Conservation (phyloP, 2,329 filamentous ascomycete genomes). For the Alternaria brassicicola region DNA sequence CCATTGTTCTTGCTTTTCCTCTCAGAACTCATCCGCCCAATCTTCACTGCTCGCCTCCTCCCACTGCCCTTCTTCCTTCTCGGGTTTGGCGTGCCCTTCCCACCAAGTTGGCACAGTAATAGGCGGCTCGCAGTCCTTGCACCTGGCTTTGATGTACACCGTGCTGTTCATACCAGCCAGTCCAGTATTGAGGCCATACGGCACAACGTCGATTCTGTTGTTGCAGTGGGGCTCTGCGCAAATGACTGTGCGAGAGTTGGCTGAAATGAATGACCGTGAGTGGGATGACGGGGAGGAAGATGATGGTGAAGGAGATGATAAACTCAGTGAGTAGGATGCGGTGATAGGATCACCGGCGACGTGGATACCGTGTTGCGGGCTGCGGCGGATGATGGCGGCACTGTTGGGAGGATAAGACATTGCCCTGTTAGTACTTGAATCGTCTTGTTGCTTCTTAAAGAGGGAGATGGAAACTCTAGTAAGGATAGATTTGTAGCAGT, state of each 20-base stretch:
- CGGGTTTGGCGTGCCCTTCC: not conserved
- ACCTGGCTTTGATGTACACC: constrained; percentile 1
- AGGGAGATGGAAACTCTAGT: not conserved
- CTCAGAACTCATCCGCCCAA: not conserved
- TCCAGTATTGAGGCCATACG: not conserved
- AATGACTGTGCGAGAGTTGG: not conserved
- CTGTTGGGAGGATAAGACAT: constrained; percentile 8
- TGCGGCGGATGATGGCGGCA: not conserved
- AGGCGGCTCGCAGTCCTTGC: constrained; percentile 4
- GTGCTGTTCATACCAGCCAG: not conserved
- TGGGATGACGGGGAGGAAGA: not conserved
- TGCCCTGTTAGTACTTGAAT: not conserved
- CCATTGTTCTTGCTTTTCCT: not conserved
- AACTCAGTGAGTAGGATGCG: too few species aligned
- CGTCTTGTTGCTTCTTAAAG: not conserved
- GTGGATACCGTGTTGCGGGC: constrained; percentile 5
- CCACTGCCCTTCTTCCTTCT: not conserved
- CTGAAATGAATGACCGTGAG: not conserved
- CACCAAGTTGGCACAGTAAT: not conserved
- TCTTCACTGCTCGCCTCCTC: not conserved
- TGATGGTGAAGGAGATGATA: too few species aligned
- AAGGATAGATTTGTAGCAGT: not conserved
- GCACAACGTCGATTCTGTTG: constrained; percentile 1
- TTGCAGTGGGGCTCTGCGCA: not conserved
- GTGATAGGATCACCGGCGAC: not conserved